Conservation (phyloP, 2,329 filamentous ascomycete genomes). For the Lecanicillium sp. region DNA sequence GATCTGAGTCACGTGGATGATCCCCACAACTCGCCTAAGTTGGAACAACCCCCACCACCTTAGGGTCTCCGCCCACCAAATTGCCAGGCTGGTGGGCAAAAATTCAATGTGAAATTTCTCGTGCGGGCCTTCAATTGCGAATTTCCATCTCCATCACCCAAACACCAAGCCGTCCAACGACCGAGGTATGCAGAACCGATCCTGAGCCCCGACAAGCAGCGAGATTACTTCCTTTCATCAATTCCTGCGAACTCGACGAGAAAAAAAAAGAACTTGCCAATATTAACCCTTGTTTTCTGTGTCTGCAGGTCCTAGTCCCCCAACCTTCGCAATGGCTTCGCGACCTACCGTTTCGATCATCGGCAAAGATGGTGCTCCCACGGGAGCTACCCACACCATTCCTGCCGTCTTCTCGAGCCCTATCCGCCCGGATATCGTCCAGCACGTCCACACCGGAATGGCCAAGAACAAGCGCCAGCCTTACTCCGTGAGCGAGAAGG, state of each 20-base stretch:
- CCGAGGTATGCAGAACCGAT: constrained; percentile 23
- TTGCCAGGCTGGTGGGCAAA: constrained; percentile 14
- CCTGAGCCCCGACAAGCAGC: background rate
- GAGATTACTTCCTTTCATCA: background rate
- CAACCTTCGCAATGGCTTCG: constrained; percentile 69
- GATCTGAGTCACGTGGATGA: constrained; percentile 11
- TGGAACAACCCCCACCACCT: constrained; percentile 18
- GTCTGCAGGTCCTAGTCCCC: constrained; percentile 26
- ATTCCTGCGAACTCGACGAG: background rate
- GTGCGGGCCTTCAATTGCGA: constrained; percentile 18
- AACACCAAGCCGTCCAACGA: constrained; percentile 33
- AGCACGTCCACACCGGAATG: constrained; percentile 98
- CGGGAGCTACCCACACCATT: constrained; percentile 81
- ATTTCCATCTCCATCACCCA: constrained; percentile 26
- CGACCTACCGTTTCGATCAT: constrained; percentile 97
- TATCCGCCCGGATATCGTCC: constrained; percentile 98
- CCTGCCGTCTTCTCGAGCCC: constrained; percentile 95
- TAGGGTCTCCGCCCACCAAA: constrained; percentile 36
- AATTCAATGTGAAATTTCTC: constrained; percentile 31
- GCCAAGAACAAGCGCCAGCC: constrained; percentile 99
- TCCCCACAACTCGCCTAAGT: constrained; percentile 18
- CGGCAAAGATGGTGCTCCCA: constrained; percentile 89
- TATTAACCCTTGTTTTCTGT: constrained; percentile 1
- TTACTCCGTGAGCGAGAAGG: constrained; percentile 99
- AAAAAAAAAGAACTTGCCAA: background rate